Conservation (phyloP, 257 asterid species). For the Coffea eugenioides region DNA sequence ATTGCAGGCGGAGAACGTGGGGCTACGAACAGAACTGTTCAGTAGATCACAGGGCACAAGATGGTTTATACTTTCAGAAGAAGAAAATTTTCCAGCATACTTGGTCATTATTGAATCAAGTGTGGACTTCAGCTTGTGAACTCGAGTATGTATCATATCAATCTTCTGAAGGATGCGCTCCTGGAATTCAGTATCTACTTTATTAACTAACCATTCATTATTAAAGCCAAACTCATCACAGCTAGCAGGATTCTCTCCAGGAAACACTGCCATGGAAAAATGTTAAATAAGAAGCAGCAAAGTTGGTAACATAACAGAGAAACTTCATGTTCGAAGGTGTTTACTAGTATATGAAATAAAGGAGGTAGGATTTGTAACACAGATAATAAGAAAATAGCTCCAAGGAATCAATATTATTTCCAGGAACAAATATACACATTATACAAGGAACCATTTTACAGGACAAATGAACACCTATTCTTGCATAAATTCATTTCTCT, state of each 20-base stretch:
- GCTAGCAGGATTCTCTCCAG: constrained; percentile 43
- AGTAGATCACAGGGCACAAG: constrained; percentile 55
- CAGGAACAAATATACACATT: no score
- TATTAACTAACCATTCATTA: constrained; percentile 46
- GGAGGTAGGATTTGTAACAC: neutral
- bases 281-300: constrained; percentile 8
- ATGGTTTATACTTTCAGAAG: constrained; percentile 82
- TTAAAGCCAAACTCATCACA: constrained; percentile 50
- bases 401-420: neutral
- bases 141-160: constrained; percentile 57
- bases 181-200: constrained; percentile 35
- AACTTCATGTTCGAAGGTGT: neutral
- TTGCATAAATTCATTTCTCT: no score
- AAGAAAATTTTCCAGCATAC: constrained; percentile 68
- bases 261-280: constrained; percentile 19
- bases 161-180: constrained; percentile 74
- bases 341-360: neutral
- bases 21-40: constrained; percentile 62
- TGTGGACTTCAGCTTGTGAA: constrained; percentile 62
- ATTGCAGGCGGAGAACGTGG: constrained; percentile 70
- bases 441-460: neutral
- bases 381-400: neutral
- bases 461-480: neutral
- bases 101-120: constrained; percentile 58
- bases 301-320: neutral